A percentile compares a stretch with the other conserved stretches of the same genome.
phyloP scores from a whole-genome alignment of 106 monocot species.

The Apostasia shenzhenica region DNA sequence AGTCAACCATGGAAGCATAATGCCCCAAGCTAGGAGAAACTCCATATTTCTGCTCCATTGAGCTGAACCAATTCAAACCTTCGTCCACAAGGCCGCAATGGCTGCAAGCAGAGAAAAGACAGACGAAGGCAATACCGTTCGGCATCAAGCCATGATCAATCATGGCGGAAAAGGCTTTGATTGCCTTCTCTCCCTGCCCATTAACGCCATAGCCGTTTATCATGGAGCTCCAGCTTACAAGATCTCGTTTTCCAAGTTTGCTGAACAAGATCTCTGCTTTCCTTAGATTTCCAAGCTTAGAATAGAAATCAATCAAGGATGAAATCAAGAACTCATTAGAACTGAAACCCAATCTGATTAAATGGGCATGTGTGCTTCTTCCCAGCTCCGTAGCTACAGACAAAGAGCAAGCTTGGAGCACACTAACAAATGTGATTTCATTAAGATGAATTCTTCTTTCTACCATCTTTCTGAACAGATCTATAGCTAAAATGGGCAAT shows the following conservation, averaged over 20 bases:
- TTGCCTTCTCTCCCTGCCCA: conserved; percentile 34
- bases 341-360: conserved; percentile 12
- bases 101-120: conserved; percentile 40
- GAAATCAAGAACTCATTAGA: conserved; percentile 25
- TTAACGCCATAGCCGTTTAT: conserved; percentile 57
- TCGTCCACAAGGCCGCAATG: conserved; percentile 45
- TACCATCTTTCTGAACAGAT: conserved; percentile 35
- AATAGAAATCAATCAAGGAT: conserved; percentile 47
- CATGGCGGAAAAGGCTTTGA: conserved; percentile 29
- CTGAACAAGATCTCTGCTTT: conserved; percentile 40
- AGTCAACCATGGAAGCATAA: conserved; percentile 48
- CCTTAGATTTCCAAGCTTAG: conserved; percentile 31
- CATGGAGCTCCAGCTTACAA: conserved; percentile 58
- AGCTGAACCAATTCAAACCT: conserved; percentile 36
- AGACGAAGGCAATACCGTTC: conserved; percentile 38
- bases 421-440: conserved; percentile 43
- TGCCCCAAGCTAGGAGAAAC: conserved; percentile 27
- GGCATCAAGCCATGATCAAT: conserved; percentile 33
- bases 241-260: conserved; percentile 20
- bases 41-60: conserved; percentile 34
- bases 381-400: conserved; percentile 24
- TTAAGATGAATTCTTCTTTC: conserved; percentile 16
- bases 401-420: conserved; percentile 42
- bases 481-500: conserved; percentile 26
- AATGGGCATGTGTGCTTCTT: conserved; percentile 38